phyloP scores from a whole-genome alignment of 768 basidiomycete species.

The Phylloporus sp. region DNA sequence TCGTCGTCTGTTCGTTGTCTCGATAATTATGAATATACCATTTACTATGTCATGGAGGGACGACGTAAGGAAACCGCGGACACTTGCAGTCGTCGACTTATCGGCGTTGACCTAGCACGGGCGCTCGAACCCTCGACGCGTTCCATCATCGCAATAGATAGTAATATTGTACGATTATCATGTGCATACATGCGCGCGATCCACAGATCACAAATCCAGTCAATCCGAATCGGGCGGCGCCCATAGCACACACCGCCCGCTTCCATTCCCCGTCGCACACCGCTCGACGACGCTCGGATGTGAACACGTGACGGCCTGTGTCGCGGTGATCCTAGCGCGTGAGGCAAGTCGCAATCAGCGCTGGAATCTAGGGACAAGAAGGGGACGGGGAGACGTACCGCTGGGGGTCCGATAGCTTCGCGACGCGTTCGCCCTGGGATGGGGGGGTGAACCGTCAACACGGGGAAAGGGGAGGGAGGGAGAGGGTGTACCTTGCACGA shows the following conservation, averaged over 20 bases:
- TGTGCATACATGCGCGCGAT: no score
- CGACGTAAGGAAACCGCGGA: no score
- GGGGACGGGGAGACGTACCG: conserved; percentile 36
- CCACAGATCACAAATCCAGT: no score
- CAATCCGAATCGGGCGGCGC: conserved; percentile 38
- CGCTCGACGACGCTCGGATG: conserved; percentile 74
- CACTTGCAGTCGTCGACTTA: no score
- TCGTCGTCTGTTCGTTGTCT: conserved; percentile 5
- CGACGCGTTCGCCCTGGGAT: conserved; percentile 71
- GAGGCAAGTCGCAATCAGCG: no score
- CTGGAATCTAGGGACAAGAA: neutral
- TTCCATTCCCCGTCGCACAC: conserved; percentile 71
- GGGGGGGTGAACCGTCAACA: neutral
- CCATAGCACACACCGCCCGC: conserved; percentile 79
- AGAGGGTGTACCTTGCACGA: conserved; percentile 53
- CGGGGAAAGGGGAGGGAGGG: neutral
- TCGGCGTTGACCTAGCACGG: no score
- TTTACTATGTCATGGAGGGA: neutral
- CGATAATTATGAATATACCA: conserved; percentile 23
- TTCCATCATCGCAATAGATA: no score
- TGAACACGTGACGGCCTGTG: conserved; percentile 87
- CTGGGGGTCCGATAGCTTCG: conserved; percentile 51
- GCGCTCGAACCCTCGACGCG: no score
- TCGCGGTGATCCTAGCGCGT: conserved; percentile 60
- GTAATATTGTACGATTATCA: no score